These are phyloP conservation scores for Arctium minus DNA, from an alignment of 129 eudicot genomes.

Conservation along the genomic window DNA sequence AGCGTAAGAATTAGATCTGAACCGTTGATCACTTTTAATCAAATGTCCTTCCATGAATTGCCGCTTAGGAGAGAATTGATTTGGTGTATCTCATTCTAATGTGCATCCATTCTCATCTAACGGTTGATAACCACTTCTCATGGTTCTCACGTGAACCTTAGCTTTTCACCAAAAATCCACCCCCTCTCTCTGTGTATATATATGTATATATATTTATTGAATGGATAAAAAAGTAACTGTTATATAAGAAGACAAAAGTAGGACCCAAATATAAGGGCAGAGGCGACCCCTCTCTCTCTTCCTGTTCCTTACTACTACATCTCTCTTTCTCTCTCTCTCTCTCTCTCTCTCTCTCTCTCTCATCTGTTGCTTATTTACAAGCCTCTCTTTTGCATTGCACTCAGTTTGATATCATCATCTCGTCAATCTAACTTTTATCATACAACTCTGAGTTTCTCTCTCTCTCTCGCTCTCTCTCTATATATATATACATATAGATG, in stretches of 20 bases:
- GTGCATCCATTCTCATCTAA: no score
- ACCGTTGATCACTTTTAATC: no score
- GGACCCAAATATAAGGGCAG: slow-evolving; percentile 41
- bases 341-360: background rate
- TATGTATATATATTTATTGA: background rate
- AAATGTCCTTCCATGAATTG: no score
- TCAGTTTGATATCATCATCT: slow-evolving; percentile 26
- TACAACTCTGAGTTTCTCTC: background rate
- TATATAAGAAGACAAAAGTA: slow-evolving; percentile 27
- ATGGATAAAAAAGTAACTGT: background rate
- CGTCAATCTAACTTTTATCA: slow-evolving; percentile 21
- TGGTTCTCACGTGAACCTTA: no score
- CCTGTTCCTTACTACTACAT: background rate
- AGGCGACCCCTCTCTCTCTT: background rate
- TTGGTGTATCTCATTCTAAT: no score
- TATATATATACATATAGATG: background rate
- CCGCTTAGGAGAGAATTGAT: no score
- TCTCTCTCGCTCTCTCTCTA: background rate
- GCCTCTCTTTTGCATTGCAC: slow-evolving; percentile 20
- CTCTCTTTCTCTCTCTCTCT: slow-evolving; percentile 20
- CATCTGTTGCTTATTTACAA: slow-evolving; percentile 13
- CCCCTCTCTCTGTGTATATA: no score
- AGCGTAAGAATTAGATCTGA: no score
- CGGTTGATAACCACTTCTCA: no score
- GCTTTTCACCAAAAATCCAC: no score